Percentiles rank a stretch among this genome's conserved stretches.
phyloP scores from a whole-genome alignment of 371 early-diverging fungal genomes.

The Capniomyces stellatus region DNA sequence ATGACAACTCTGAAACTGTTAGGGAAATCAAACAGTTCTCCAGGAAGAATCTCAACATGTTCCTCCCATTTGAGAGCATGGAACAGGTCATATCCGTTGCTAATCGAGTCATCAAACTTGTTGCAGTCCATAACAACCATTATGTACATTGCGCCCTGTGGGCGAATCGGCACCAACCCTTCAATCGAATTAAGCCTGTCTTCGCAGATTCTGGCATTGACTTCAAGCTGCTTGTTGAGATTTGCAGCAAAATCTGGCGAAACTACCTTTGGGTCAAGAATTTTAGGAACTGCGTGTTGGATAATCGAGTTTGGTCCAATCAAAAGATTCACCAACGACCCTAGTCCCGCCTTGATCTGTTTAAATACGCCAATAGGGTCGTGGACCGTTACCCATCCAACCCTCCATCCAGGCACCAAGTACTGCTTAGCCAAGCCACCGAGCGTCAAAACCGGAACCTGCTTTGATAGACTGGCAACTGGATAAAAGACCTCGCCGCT shows the following conservation, averaged over 20 bases:
- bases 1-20: slow-evolving; percentile 66
- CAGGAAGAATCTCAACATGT: slow-evolving; percentile 70
- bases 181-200: slow-evolving; percentile 41
- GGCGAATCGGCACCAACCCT: slow-evolving; percentile 54
- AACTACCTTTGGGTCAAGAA: slow-evolving; percentile 46
- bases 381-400: slow-evolving; percentile 76
- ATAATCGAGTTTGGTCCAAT: slow-evolving; percentile 67
- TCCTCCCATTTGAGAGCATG: slow-evolving; percentile 69
- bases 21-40: slow-evolving; percentile 66
- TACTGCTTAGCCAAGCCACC: slow-evolving; percentile 83
- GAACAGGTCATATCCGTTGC: slow-evolving; percentile 59
- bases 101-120: slow-evolving; percentile 49
- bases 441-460: slow-evolving; percentile 65
- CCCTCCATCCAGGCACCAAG: slow-evolving; percentile 82
- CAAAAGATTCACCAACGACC: slow-evolving; percentile 51
- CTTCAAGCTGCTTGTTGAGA: slow-evolving; percentile 46
- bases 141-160: slow-evolving; percentile 89
- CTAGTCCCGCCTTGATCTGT: slow-evolving; percentile 44
- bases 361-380: slow-evolving; percentile 27
- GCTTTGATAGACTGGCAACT: slow-evolving; percentile 48
- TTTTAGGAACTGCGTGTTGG: slow-evolving; percentile 59
- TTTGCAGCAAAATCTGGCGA: slow-evolving; percentile 35
- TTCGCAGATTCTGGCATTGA: slow-evolving; percentile 45
- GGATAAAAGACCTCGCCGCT: slow-evolving; percentile 36
- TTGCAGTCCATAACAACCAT: slow-evolving; percentile 61